Evolutionary conservation across 176 grass and related monocot genomes (phyloP).

Genomic region (Aegilops speltoides): DNA sequence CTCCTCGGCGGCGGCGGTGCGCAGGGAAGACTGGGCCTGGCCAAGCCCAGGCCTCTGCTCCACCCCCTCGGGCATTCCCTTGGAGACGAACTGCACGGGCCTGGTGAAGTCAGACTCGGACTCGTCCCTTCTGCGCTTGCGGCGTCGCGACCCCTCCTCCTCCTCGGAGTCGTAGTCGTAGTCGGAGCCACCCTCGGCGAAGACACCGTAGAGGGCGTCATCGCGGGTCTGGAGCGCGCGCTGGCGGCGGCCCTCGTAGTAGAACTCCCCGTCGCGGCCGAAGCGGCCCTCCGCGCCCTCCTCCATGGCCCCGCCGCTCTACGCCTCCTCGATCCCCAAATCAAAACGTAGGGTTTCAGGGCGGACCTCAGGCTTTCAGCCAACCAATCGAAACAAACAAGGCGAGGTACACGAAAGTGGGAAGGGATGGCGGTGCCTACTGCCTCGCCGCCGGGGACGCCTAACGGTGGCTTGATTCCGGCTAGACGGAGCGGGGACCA

Average conservation of each 20-base stretch:
- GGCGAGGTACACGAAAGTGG: background rate
- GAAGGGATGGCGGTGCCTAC: background rate
- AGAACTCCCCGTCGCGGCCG: constrained; percentile 79
- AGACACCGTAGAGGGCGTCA: constrained; percentile 69
- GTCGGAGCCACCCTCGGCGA: constrained; percentile 58
- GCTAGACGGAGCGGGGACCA: too few relatives aligned
- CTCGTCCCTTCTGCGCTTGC: constrained; percentile 41
- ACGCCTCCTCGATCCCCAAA: background rate
- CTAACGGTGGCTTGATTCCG: too few relatives aligned
- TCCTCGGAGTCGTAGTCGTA: constrained; percentile 58
- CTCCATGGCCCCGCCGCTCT: constrained; percentile 38
- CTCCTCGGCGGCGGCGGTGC: background rate
- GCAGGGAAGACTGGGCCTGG: background rate
- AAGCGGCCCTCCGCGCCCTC: constrained; percentile 64
- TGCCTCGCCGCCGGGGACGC: background rate
- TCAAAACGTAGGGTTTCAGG: background rate
- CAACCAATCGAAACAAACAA: background rate
- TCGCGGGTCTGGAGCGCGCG: constrained; percentile 57
- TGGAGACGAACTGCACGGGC: constrained; percentile 67
- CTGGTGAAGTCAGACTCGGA: constrained; percentile 48
- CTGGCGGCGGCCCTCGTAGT: constrained; percentile 54
- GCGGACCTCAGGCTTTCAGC: too few relatives aligned
- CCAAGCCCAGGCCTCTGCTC: constrained; percentile 33
- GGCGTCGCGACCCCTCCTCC: constrained; percentile 23
- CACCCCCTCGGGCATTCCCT: constrained; percentile 47